These are phyloP conservation scores for Annulohypoxylon moriforme DNA, from an alignment of 495 filamentous ascomycete genomes.

Conservation along the genomic window DNA sequence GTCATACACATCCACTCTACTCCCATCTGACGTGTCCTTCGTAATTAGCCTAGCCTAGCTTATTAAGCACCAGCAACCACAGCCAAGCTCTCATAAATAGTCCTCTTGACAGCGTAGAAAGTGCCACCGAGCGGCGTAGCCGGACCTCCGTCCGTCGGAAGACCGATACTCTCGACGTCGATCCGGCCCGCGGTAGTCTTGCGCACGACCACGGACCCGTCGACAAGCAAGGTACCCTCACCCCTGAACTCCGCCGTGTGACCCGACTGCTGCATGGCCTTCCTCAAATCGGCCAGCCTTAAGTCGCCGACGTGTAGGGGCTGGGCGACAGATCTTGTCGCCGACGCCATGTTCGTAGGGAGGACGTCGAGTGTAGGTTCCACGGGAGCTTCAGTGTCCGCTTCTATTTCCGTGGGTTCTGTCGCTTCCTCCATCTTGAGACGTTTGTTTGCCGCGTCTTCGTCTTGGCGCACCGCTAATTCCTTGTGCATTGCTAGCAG, in stretches of 20 bases:
- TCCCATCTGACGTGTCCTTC: neutral
- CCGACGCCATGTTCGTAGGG: constrained; percentile 78
- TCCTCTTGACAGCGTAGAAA: constrained; percentile 80
- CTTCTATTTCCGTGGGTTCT: constrained; percentile 3
- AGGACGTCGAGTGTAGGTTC: constrained; percentile 81
- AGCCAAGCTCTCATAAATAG: constrained; percentile 85
- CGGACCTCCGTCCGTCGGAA: constrained; percentile 55
- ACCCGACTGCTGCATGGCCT: constrained; percentile 81
- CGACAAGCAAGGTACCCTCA: constrained; percentile 90
- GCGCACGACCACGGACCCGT: constrained; percentile 85
- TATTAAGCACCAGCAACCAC: constrained; percentile 76
- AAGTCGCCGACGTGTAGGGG: constrained; percentile 96
- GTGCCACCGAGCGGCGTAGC: constrained; percentile 61
- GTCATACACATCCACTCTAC: constrained; percentile 6
- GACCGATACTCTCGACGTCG: constrained; percentile 84
- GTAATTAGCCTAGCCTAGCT: neutral
- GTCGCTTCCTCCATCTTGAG: constrained; percentile 67
- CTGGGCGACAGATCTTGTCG: constrained; percentile 80
- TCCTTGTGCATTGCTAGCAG: constrained; percentile 53
- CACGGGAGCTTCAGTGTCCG: constrained; percentile 23
- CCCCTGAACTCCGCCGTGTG: constrained; percentile 93
- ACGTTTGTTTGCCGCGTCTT: constrained; percentile 71
- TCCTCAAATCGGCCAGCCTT: constrained; percentile 86
- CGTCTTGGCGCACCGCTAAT: constrained; percentile 52
- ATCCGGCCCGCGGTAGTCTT: constrained; percentile 88